These are phyloP conservation scores for Zymoseptoria brevis DNA, from an alignment of 2,329 filamentous ascomycete genomes.

Conservation along the genomic window DNA sequence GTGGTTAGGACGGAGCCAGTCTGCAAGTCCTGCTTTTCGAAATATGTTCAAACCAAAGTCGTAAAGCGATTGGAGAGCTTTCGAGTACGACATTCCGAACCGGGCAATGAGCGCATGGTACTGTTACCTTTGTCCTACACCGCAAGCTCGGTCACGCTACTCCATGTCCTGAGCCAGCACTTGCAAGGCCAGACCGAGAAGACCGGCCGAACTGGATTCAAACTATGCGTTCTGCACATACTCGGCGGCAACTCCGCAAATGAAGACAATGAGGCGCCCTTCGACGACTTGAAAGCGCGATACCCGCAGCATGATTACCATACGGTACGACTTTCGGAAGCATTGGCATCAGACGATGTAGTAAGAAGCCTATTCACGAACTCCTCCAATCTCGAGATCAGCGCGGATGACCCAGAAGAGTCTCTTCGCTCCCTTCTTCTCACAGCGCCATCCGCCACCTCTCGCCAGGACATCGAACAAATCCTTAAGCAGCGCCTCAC, in stretches of 20 bases:
- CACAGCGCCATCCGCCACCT: constrained; percentile 51
- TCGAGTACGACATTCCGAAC: constrained; percentile 41
- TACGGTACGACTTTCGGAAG: constrained; percentile 7
- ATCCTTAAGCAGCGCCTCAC: constrained; percentile 67
- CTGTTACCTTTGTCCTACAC: constrained; percentile 78
- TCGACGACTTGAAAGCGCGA: constrained; percentile 43
- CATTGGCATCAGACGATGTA: constrained; percentile 9
- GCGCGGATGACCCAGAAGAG: not conserved
- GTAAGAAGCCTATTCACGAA: constrained; percentile 5
- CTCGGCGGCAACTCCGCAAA: not conserved
- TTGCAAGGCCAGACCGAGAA: constrained; percentile 57
- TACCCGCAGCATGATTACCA: constrained; percentile 54
- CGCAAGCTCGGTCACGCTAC: constrained; percentile 66
- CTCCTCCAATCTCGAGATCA: not conserved
- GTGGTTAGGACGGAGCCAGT: constrained; percentile 52
- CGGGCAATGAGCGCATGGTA: constrained; percentile 46
- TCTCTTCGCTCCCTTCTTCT: not conserved
- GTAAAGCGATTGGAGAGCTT: constrained; percentile 69
- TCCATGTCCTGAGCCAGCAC: constrained; percentile 67
- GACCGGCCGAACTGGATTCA: constrained; percentile 59
- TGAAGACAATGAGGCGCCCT: constrained; percentile 27
- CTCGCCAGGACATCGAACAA: constrained; percentile 63
- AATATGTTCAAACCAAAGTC: constrained; percentile 70
- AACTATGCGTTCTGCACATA: constrained; percentile 50
- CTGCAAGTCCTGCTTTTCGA: constrained; percentile 65